A percentile compares a stretch with the other conserved stretches of the same genome.
These are phyloP conservation scores for Phytophthora meadii DNA, from an alignment of 352 stramenopile genomes.

Conservation along the genomic window DNA sequence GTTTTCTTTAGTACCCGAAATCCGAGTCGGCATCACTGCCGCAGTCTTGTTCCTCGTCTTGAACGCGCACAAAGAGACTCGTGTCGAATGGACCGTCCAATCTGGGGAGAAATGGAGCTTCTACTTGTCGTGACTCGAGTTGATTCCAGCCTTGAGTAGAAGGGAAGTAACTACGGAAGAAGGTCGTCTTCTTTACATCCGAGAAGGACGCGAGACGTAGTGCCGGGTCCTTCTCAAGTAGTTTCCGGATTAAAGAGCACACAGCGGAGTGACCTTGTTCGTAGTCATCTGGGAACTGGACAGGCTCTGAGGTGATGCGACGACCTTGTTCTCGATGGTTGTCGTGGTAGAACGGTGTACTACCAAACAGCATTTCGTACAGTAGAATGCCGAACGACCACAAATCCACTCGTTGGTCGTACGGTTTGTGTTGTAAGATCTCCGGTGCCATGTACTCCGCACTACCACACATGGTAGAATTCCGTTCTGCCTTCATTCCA, in stretches of 20 bases:
- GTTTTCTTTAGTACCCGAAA: constrained; percentile 38
- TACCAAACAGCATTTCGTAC: constrained; percentile 68
- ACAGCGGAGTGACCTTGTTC: constrained; percentile 47
- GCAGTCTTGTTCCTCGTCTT: constrained; percentile 47
- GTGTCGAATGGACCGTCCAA: constrained; percentile 69
- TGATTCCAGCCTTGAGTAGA: constrained; percentile 50
- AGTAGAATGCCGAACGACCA: constrained; percentile 85
- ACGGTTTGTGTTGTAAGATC: constrained; percentile 60
- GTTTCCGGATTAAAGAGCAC: constrained; percentile 48
- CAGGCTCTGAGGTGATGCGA: constrained; percentile 60
- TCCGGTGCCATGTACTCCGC: constrained; percentile 84
- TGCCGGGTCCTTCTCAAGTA: constrained; percentile 60
- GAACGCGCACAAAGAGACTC: constrained; percentile 59
- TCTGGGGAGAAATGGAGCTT: constrained; percentile 66
- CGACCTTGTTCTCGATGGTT: constrained; percentile 78
- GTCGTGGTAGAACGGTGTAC: constrained; percentile 88
- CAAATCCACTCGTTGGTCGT: constrained; percentile 69
- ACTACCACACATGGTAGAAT: constrained; percentile 73
- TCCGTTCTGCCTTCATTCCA: constrained; percentile 48
- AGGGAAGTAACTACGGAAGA: constrained; percentile 63
- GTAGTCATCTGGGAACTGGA: constrained; percentile 67
- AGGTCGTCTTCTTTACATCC: constrained; percentile 48
- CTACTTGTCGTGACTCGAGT: constrained; percentile 44
- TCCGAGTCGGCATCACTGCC: constrained; percentile 56
- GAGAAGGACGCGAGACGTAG: constrained; percentile 50